A percentile compares a stretch with the other conserved stretches of the same genome.
Evolutionary conservation across 768 basidiomycete species (phyloP).

Genomic region (Tephrocybe sp.): DNA sequence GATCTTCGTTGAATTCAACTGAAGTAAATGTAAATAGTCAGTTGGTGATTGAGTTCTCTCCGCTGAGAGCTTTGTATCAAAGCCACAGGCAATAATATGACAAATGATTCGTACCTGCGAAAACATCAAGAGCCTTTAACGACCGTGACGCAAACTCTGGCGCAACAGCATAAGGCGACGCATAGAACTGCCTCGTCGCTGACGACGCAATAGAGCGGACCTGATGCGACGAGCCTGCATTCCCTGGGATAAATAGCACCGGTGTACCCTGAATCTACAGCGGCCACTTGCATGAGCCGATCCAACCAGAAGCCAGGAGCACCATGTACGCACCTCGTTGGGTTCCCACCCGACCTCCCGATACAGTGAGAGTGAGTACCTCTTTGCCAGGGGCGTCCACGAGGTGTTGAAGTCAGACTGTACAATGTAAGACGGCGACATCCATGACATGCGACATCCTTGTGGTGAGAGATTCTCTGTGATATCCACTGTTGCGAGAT

Average conservation of each 20-base stretch:
- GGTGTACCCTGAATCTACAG: conserved; percentile 53
- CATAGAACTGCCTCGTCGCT: conserved; percentile 77
- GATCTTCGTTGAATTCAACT: conserved; percentile 98
- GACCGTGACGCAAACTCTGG: conserved; percentile 48
- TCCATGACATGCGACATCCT: conserved; percentile 96
- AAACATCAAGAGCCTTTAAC: conserved; percentile 76
- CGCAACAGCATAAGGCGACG: conserved; percentile 55
- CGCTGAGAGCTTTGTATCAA: too few relatives aligned
- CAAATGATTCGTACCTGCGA: conserved; percentile 57
- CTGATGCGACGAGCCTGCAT: conserved; percentile 93
- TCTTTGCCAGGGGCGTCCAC: conserved; percentile 69
- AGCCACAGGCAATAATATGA: not conserved
- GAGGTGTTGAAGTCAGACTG: conserved; percentile 64
- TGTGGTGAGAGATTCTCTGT: conserved; percentile 67
- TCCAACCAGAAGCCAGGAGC: not conserved
- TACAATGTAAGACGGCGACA: conserved; percentile 87
- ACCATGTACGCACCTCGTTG: conserved; percentile 45
- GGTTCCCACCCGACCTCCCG: conserved; percentile 85
- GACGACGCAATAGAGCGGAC: conserved; percentile 94
- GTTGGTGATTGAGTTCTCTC: not conserved
- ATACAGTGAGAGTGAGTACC: conserved; percentile 91
- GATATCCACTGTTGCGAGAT: conserved; percentile 44
- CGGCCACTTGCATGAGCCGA: not conserved
- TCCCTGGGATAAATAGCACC: conserved; percentile 97
- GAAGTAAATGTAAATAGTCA: conserved; percentile 11